Evolutionary conservation across 768 basidiomycete species (phyloP), one percentile per base, ranked within the genome.

Genomic region (Phylloporus scabripes): DNA sequence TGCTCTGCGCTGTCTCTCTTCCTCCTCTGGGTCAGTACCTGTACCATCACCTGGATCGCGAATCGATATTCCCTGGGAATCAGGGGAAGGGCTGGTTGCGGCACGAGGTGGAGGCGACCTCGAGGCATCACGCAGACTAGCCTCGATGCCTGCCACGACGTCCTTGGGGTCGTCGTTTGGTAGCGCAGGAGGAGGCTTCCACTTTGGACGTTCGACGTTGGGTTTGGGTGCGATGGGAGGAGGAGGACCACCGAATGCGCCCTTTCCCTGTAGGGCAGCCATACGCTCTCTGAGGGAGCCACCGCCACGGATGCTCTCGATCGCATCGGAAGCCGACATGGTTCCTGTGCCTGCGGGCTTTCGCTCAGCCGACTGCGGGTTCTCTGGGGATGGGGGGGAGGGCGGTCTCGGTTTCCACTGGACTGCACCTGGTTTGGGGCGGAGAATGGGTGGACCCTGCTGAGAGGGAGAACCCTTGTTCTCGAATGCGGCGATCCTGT

Each of bases 261-360:
- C 87, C 39, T 77, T 82, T 7, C 87, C 90, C 64, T 92, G 88
- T 32, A 97, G 71, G 3, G 92, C 92, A 26, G 92, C 92, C 92
- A 98, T 96, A 32, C 95, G 81, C 51, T 96, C 95, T 71, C 85
- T 93, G 56, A 98, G 69, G 49, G 88, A 90, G 5, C 81, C 85
- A 3, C 79, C 85, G 48, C 81, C 81, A 5, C 78, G 79, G 67
- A 95, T 94, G 59, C 85, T 87, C 60, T 85, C 87, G 65, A 87
- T 83, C 18, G 93, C 93, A 72, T 97, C 94, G 24, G 81, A 80
- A 5, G 89, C 89, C 20, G 81, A 85, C 87, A 91, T 87, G 0
- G 79, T 77, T 4, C 71, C 70, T 0, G 59, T 53, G 43, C 24
- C 49, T 11, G 39, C 7, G 1, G 48, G 56, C 64, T 56, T 72